phyloP scores from a whole-genome alignment of 2,329 filamentous ascomycete species.

The Fusarium denticulatum region DNA sequence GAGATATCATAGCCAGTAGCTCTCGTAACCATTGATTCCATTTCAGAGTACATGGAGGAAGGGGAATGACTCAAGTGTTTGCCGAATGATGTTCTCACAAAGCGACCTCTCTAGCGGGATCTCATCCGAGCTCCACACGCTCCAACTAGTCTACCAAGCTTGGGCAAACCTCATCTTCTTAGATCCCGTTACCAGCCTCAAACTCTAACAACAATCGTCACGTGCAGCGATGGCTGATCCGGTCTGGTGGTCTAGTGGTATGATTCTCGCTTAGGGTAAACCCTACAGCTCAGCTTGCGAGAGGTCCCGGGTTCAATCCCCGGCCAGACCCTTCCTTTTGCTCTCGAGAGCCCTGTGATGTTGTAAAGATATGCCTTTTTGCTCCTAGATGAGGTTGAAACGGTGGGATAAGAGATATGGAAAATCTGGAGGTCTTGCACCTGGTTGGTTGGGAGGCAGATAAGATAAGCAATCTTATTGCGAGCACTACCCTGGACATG shows the following conservation, averaged over 20 bases:
- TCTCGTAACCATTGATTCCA: background rate
- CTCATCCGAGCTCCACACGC: background rate
- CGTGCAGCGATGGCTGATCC: background rate
- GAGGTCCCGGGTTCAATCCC: conserved; percentile 59
- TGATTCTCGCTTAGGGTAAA: conserved; percentile 75
- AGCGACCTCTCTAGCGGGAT: background rate
- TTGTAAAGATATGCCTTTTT: accelerated
- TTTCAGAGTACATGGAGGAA: background rate
- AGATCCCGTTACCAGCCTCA: accelerated
- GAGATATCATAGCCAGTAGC: background rate
- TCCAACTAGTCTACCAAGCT: background rate
- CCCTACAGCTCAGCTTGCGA: conserved; percentile 52
- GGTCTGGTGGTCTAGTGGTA: conserved; percentile 72
- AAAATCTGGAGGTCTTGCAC: background rate
- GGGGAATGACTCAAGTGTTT: accelerated
- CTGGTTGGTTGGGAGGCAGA: background rate
- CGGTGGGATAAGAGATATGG: background rate
- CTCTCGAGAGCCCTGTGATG: background rate
- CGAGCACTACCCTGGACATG: background rate
- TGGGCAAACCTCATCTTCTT: background rate
- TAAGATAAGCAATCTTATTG: background rate
- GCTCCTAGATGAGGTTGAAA: background rate
- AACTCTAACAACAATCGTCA: background rate
- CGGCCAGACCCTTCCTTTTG: conserved; percentile 54
- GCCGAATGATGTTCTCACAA: too few species aligned